These are phyloP conservation scores for Colletotrichum ledebouriae DNA, from an alignment of 2,329 filamentous ascomycete species.

Conservation along the genomic window DNA sequence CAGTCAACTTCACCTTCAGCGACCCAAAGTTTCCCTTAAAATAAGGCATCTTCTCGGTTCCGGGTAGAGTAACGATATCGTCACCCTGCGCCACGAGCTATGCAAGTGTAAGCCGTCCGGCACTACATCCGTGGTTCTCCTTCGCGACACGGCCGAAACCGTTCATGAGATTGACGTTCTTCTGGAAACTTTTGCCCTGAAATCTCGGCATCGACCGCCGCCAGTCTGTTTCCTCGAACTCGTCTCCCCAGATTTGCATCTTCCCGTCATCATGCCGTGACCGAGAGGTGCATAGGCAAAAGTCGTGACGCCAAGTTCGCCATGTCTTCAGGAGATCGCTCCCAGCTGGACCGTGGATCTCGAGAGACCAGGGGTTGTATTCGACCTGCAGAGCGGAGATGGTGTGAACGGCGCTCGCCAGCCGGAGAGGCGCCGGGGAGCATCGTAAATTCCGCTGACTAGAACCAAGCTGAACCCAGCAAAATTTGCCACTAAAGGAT, in stretches of 20 bases:
- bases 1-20: slow-evolving; percentile 49
- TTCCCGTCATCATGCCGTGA: slow-evolving; percentile 68
- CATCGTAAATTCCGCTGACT: no score
- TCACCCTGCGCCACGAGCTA: slow-evolving; percentile 73
- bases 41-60: slow-evolving; percentile 62
- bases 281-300: slow-evolving; percentile 73
- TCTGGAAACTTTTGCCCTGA: slow-evolving; percentile 64
- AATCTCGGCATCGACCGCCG: slow-evolving; percentile 63
- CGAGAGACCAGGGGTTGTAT: slow-evolving; percentile 66
- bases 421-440: no score
- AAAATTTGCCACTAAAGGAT: no score
- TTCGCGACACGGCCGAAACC: slow-evolving; percentile 61
- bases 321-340: slow-evolving; percentile 61
- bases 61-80: slow-evolving; percentile 71
- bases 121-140: slow-evolving; percentile 65
- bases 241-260: slow-evolving; percentile 55
- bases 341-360: slow-evolving; percentile 66
- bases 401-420: no score
- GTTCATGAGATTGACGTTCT: slow-evolving; percentile 68
- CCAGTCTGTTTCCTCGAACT: slow-evolving; percentile 64
- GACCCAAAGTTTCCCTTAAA: slow-evolving; percentile 61
- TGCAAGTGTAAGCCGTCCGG: slow-evolving; percentile 71
- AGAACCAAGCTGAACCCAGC: no score
- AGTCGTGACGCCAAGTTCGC: slow-evolving; percentile 70
- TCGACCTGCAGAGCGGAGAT: slow-evolving; percentile 61